A percentile compares a stretch with the other conserved stretches of the same genome.
phyloP scores from a whole-genome alignment of 176 grass and related monocot genomes.

The Triticum monococcum region DNA sequence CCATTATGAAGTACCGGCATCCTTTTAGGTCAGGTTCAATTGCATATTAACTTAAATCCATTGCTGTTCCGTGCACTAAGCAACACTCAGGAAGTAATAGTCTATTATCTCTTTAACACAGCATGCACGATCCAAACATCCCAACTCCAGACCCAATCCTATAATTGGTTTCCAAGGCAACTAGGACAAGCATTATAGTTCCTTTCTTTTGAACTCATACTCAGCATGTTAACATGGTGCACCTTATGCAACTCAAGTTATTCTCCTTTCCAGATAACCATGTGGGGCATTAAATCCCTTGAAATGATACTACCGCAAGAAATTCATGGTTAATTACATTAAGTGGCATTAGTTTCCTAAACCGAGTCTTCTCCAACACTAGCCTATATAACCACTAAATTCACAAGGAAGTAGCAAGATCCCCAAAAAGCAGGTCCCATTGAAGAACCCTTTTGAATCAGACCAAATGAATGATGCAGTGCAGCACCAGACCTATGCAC shows the following conservation, averaged over 20 bases:
- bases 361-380: neutral
- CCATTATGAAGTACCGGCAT: neutral
- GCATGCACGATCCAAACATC: neutral
- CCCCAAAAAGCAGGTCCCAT: no score
- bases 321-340: conserved; percentile 2
- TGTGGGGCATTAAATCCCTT: neutral
- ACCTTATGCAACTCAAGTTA: neutral
- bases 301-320: neutral
- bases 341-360: neutral
- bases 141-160: neutral
- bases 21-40: conserved; percentile 22
- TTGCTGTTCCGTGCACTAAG: neutral
- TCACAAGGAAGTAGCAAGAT: no score
- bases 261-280: neutral
- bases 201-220: neutral
- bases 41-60: neutral
- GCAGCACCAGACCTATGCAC: neutral
- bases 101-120: neutral
- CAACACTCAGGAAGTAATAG: neutral
- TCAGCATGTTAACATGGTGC: neutral
- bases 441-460: neutral
- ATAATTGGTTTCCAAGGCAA: neutral
- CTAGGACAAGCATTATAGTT: neutral
- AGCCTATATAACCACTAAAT: no score
- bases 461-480: neutral